phyloP scores from a whole-genome alignment of 2,329 filamentous ascomycete species.

The Cordyceps tenuipes region DNA sequence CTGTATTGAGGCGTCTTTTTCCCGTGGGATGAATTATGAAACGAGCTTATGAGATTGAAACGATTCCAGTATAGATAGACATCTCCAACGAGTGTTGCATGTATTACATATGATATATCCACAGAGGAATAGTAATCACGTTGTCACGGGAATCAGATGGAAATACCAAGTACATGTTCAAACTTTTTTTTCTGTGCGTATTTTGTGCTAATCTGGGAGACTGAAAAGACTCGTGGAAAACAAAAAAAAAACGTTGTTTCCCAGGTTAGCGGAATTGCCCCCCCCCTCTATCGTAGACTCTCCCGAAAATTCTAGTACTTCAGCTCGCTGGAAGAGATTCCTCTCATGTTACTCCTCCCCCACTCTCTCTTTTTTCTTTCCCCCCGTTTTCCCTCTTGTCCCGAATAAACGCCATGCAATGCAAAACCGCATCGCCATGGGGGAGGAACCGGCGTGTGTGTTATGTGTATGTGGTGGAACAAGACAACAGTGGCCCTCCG shows the following conservation, averaged over 20 bases:
- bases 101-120: background rate
- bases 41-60: background rate
- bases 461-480: background rate
- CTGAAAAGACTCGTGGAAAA: background rate
- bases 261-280: constrained; percentile 11
- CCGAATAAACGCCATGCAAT: constrained; percentile 20
- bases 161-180: background rate
- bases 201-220: constrained; percentile 2
- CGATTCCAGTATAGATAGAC: background rate
- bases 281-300: background rate
- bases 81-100: background rate
- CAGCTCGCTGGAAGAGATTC: background rate
- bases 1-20: background rate
- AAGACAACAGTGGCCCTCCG: background rate
- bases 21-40: background rate
- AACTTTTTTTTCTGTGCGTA: constrained; percentile 9
- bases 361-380: too few relatives aligned
- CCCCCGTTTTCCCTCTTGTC: constrained; percentile 18
- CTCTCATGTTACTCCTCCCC: background rate
- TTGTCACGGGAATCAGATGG: background rate
- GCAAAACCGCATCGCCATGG: constrained; percentile 15
- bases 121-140: background rate
- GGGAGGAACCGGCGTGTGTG: background rate
- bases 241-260: background rate
- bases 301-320: background rate